Evolutionary conservation across 768 basidiomycete species (phyloP).

Genomic region (Leccinum sublutescens): DNA sequence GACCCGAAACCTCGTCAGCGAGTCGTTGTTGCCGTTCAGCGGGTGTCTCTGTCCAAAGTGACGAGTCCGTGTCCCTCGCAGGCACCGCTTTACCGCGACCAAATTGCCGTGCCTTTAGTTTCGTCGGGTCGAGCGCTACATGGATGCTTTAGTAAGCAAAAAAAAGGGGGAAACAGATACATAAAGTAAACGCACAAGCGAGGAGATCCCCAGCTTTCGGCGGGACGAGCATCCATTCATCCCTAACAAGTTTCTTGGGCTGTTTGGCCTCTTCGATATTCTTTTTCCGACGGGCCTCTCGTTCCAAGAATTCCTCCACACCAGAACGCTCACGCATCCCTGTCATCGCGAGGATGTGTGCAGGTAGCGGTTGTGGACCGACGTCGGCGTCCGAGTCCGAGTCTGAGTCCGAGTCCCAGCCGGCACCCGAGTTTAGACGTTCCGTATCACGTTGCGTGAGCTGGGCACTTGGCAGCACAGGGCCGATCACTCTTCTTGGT

Average conservation of each 20-base stretch:
- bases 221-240: slow-evolving; percentile 98
- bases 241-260: slow-evolving; percentile 76
- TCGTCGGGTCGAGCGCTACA: slow-evolving; percentile 85
- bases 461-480: slow-evolving; percentile 47
- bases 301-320: slow-evolving; percentile 79
- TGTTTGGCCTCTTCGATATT: slow-evolving; percentile 76
- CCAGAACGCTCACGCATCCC: slow-evolving; percentile 50
- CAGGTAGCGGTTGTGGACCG: slow-evolving; percentile 77
- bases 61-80: slow-evolving; percentile 48
- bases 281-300: slow-evolving; percentile 75
- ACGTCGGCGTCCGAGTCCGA: slow-evolving; percentile 76
- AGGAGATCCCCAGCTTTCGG: slow-evolving; percentile 80
- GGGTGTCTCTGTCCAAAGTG: slow-evolving; percentile 97
- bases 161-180: neutral
- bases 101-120: slow-evolving; percentile 78
- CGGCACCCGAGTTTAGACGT: slow-evolving; percentile 6
- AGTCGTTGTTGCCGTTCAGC: slow-evolving; percentile 87
- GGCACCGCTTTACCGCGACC: slow-evolving; percentile 51
- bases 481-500: slow-evolving; percentile 44
- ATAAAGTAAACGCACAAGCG: slow-evolving; percentile 61
- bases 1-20: slow-evolving; percentile 94
- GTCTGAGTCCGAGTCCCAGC: too few species aligned
- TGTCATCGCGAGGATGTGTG: slow-evolving; percentile 29
- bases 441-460: slow-evolving; percentile 23
- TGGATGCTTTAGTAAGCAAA: neutral